phyloP scores from a whole-genome alignment of 768 basidiomycete genomes.

The Rhizopogon rudus region DNA sequence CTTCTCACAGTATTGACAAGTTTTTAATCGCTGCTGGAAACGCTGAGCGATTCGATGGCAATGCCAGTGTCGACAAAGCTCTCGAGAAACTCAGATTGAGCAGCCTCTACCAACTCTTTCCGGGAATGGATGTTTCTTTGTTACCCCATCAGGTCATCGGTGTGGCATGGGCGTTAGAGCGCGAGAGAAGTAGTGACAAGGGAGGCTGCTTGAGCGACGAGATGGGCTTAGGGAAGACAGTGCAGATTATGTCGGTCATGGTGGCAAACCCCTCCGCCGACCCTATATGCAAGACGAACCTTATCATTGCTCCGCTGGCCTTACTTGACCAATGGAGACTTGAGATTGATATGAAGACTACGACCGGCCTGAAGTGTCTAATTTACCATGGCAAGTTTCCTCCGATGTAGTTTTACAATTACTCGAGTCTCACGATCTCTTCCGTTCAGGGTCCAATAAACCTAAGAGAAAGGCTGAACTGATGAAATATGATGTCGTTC shows the following conservation, averaged over 20 bases:
- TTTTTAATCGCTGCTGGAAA: constrained; percentile 54
- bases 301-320: constrained; percentile 64
- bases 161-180: constrained; percentile 38
- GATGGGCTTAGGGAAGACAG: constrained; percentile 58
- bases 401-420: not conserved
- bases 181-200: constrained; percentile 21
- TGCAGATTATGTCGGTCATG: constrained; percentile 60
- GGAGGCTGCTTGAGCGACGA: constrained; percentile 32
- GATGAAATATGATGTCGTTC: constrained; percentile 52
- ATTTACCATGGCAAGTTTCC: constrained; percentile 58
- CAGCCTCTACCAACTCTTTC: constrained; percentile 42
- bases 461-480: constrained; percentile 44
- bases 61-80: constrained; percentile 54
- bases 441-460: constrained; percentile 32
- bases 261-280: constrained; percentile 48
- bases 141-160: constrained; percentile 68
- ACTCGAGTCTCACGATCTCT: not conserved
- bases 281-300: constrained; percentile 51
- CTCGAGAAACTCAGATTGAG: constrained; percentile 47
- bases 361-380: constrained; percentile 40
- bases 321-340: constrained; percentile 63
- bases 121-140: constrained; percentile 54
- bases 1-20: constrained; percentile 35
- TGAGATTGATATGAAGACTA: constrained; percentile 56
- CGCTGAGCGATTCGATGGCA: constrained; percentile 53